These are phyloP conservation scores for Aquilaria agallochum DNA, from an alignment of 441 rosid genomes.

Conservation along the genomic window DNA sequence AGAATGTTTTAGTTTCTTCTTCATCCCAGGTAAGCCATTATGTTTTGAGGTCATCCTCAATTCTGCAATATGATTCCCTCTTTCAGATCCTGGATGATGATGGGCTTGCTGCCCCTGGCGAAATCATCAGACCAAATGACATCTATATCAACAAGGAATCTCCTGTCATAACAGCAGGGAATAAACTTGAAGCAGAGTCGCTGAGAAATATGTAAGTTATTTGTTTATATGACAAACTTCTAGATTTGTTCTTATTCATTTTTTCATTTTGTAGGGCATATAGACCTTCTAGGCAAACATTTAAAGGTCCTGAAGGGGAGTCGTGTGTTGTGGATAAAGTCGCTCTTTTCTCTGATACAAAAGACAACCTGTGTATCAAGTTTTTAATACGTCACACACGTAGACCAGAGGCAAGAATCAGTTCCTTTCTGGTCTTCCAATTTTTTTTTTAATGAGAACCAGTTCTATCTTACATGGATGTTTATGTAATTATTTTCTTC, in stretches of 20 bases:
- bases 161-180: conserved; percentile 43
- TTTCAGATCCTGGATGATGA: conserved; percentile 77
- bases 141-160: conserved; percentile 62
- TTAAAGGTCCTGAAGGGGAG: conserved; percentile 83
- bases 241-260: conserved; percentile 5
- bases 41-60: not conserved
- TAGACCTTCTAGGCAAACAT: conserved; percentile 43
- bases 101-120: conserved; percentile 92
- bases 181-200: conserved; percentile 21
- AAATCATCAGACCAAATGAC: conserved; percentile 71
- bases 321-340: conserved; percentile 83
- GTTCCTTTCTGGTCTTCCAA: conserved; percentile 1
- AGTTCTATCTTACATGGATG: conserved; percentile 8
- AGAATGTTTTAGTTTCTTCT: too few relatives aligned
- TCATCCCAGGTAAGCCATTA: not conserved
- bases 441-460: not conserved
- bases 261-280: conserved; percentile 45
- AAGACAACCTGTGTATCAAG: conserved; percentile 49
- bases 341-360: conserved; percentile 61
- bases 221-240: conserved; percentile 4
- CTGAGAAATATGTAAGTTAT: conserved; percentile 48
- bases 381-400: conserved; percentile 86
- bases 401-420: conserved; percentile 79
- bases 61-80: conserved; percentile 3
- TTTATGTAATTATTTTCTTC: conserved; percentile 8